Evolutionary conservation across 2,329 filamentous ascomycete species (phyloP).

Genomic region (Didymella lethalis): DNA sequence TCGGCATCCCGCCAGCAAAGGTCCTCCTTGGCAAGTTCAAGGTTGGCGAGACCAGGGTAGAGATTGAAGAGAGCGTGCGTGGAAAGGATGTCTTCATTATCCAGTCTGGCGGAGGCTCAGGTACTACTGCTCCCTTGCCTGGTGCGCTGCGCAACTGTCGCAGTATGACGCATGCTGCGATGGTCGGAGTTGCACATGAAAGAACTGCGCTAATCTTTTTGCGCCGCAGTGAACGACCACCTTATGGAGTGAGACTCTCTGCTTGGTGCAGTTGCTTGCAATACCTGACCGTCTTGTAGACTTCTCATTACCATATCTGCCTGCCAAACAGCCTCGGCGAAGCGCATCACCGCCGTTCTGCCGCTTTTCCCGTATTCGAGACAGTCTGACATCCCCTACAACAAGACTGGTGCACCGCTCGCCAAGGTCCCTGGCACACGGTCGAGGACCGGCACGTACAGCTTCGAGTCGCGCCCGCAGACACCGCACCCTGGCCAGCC

Average conservation of each 20-base stretch:
- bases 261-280: conserved; percentile 34
- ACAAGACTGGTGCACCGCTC: conserved; percentile 90
- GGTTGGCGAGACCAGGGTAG: conserved; percentile 91
- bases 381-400: conserved; percentile 95
- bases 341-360: conserved; percentile 89
- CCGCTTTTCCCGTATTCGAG: conserved; percentile 96
- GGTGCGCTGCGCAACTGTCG: neutral
- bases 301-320: conserved; percentile 98
- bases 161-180: neutral
- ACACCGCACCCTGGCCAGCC: conserved; percentile 78
- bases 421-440: conserved; percentile 65
- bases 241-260: conserved; percentile 72
- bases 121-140: conserved; percentile 18
- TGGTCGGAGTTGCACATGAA: conserved; percentile 11
- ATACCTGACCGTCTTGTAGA: conserved; percentile 40
- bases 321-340: conserved; percentile 92
- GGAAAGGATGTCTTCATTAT: conserved; percentile 98
- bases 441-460: conserved; percentile 65
- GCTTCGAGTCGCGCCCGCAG: conserved; percentile 89
- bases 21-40: conserved; percentile 91
- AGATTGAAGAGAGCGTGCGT: conserved; percentile 94
- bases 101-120: conserved; percentile 85
- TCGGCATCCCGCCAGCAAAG: conserved; percentile 85
- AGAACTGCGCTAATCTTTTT: conserved; percentile 27
- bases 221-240: conserved; percentile 79